Conservation (phyloP, 1,284 basidiomycete genomes). For the Irpex sp. region DNA sequence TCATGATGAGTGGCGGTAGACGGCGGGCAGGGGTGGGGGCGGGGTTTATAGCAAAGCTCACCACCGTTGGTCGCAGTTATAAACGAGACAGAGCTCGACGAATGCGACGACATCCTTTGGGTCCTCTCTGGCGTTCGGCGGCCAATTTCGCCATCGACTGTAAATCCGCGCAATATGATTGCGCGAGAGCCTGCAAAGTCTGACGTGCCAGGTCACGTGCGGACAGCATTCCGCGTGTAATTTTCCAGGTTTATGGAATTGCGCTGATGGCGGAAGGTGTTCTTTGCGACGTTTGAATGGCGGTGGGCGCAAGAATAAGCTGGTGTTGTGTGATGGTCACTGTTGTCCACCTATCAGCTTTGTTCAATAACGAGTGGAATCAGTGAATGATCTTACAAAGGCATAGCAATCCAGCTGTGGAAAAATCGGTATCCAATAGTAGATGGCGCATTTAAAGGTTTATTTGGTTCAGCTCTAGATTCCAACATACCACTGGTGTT, state of each 20-base stretch:
- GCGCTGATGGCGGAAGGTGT: background rate
- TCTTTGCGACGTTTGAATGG: background rate
- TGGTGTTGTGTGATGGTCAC: background rate
- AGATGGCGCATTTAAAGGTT: background rate
- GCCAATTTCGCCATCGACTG: background rate
- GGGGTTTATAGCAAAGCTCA: background rate
- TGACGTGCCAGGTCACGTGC: background rate
- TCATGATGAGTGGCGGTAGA: conserved; percentile 12
- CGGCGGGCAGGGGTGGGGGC: too few species aligned
- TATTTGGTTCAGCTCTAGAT: background rate
- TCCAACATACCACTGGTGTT: too few species aligned
- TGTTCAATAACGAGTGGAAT: background rate
- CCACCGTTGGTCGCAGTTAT: background rate
- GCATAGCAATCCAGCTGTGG: background rate
- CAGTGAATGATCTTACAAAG: background rate
- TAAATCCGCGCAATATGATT: conserved; percentile 1
- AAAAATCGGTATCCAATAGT: background rate
- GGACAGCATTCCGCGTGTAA: background rate
- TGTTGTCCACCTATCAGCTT: background rate
- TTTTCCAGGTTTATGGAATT: background rate
- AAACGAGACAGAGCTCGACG: background rate
- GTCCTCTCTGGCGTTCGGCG: background rate
- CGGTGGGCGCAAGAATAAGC: background rate
- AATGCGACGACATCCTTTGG: background rate
- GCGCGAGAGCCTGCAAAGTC: background rate